A percentile compares a stretch with the other conserved stretches of the same genome.
Conservation (phyloP, 306 rosid genomes). For the Luffa aegyptiaca region DNA sequence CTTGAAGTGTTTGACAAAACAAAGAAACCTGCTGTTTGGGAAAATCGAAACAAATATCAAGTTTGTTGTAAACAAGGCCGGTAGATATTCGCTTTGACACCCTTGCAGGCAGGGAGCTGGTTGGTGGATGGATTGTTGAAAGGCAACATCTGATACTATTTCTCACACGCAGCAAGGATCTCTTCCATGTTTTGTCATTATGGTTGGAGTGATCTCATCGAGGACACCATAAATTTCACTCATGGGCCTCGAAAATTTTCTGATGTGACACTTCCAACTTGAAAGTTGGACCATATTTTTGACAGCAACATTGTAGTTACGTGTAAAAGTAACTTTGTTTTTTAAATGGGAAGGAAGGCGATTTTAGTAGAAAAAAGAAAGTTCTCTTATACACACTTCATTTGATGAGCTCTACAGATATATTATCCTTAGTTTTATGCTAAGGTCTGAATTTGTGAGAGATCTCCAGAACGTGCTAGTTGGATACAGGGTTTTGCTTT, state of each 20-base stretch:
- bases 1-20: not conserved
- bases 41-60: not conserved
- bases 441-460: not conserved
- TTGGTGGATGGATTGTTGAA: not conserved
- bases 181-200: not conserved
- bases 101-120: not conserved
- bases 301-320: not conserved
- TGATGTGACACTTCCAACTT: not conserved
- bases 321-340: not conserved
- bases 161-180: not conserved
- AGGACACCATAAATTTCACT: not conserved
- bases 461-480: not conserved
- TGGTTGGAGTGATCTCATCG: not conserved
- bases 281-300: not conserved
- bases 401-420: conserved; percentile 6
- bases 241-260: not conserved
- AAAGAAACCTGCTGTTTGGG: not conserved
- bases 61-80: not conserved
- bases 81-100: not conserved
- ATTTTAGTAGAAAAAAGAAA: not conserved
- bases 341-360: not conserved
- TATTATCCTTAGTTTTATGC: not conserved
- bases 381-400: conserved; percentile 5
- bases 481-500: not conserved
- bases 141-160: not conserved